These are phyloP conservation scores for Saturnispora diversa DNA, from an alignment of 805 yeast genomes.

Conservation along the genomic window DNA sequence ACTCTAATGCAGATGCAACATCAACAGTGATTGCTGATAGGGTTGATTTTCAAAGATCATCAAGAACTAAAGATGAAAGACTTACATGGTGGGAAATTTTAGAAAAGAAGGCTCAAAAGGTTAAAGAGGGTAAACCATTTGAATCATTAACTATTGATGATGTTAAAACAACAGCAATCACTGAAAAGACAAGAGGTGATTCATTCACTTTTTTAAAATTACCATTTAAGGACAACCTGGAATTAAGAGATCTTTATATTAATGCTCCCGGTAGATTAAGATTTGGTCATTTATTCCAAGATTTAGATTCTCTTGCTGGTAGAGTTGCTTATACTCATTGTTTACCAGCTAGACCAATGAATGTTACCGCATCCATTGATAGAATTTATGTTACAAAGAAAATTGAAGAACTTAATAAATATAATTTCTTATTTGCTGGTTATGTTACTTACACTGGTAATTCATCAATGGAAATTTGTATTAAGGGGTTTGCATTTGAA, in stretches of 20 bases:
- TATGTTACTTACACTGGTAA: slow-evolving; percentile 90
- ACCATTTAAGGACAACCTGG: slow-evolving; percentile 78
- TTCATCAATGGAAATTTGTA: slow-evolving; percentile 91
- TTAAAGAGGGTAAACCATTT: slow-evolving; percentile 63
- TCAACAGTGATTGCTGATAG: slow-evolving; percentile 61
- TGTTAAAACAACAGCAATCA: slow-evolving; percentile 61
- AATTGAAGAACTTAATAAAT: slow-evolving; percentile 66
- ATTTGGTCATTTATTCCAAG: slow-evolving; percentile 91
- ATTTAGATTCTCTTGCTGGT: slow-evolving; percentile 89
- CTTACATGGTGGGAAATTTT: slow-evolving; percentile 88
- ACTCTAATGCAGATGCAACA: slow-evolving; percentile 53
- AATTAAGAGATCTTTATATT: slow-evolving; percentile 79
- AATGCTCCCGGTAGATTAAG: slow-evolving; percentile 87
- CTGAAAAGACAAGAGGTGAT: slow-evolving; percentile 68
- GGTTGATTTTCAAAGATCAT: slow-evolving; percentile 41
- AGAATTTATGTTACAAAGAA: slow-evolving; percentile 80
- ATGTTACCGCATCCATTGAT: slow-evolving; percentile 93
- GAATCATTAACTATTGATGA: slow-evolving; percentile 65
- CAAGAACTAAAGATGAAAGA: slow-evolving; percentile 27
- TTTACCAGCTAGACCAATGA: slow-evolving; percentile 91
- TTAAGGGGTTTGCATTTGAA: slow-evolving; percentile 74
- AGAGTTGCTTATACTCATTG: slow-evolving; percentile 89
- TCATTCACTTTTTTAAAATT: slow-evolving; percentile 62
- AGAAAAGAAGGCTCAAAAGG: slow-evolving; percentile 59
- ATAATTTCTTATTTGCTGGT: slow-evolving; percentile 81